phyloP scores from a whole-genome alignment of 2,329 filamentous ascomycete genomes.

The Elsinoe fawcettii region DNA sequence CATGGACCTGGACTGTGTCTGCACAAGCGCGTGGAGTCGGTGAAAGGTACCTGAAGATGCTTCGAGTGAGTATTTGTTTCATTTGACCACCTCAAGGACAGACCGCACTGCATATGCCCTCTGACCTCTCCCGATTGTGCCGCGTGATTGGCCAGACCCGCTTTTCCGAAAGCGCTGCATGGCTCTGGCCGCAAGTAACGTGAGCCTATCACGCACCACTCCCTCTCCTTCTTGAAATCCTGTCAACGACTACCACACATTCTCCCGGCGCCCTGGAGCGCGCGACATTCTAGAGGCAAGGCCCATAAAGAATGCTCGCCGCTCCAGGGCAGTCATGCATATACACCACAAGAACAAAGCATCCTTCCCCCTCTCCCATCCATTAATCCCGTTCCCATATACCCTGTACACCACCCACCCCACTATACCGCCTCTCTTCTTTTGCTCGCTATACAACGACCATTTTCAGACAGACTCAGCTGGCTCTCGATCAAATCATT shows the following conservation, averaged over 20 bases:
- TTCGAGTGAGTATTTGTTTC: background rate
- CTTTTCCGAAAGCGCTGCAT: conserved; percentile 4
- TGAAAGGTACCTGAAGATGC: background rate
- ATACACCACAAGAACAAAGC: conserved; percentile 7
- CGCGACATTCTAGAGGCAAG: conserved; percentile 14
- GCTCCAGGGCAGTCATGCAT: conserved; percentile 12
- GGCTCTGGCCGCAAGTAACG: conserved; percentile 8
- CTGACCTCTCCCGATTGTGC: background rate
- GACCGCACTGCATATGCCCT: background rate
- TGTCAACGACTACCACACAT: background rate
- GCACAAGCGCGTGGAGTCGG: conserved; percentile 1
- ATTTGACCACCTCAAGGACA: background rate
- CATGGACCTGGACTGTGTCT: background rate
- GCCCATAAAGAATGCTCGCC: conserved; percentile 14
- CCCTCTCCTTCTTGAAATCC: conserved; percentile 14
- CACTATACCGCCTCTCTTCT: background rate
- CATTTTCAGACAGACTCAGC: background rate
- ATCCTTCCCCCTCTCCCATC: background rate
- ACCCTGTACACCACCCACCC: background rate
- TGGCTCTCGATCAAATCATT: conserved; percentile 12
- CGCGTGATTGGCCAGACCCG: conserved; percentile 11
- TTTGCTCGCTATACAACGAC: background rate
- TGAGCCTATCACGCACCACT: conserved; percentile 8
- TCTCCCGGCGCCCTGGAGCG: background rate
- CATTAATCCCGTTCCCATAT: conserved; percentile 1